These are phyloP conservation scores for Phytophthora europaea DNA, from an alignment of 352 stramenopile genomes.

Conservation along the genomic window DNA sequence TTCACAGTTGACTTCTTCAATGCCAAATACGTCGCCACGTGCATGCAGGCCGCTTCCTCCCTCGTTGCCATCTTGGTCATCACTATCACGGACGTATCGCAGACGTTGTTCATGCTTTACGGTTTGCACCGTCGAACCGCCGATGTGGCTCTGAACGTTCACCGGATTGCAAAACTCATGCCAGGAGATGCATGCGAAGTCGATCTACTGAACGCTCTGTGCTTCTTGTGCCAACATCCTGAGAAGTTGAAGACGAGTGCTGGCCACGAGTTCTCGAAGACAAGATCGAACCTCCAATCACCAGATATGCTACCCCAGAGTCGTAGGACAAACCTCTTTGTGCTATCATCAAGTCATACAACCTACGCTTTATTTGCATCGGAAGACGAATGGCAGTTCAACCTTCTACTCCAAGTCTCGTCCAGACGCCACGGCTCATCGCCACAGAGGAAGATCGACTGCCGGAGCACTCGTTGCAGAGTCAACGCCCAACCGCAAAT, in stretches of 20 bases:
- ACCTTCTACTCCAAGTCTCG: background rate
- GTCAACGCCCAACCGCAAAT: background rate
- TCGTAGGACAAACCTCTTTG: too few relatives aligned
- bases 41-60: constrained; percentile 14
- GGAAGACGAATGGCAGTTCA: background rate
- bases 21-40: constrained; percentile 21
- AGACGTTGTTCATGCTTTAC: too few relatives aligned
- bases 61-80: too few relatives aligned
- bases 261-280: too few relatives aligned
- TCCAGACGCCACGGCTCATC: background rate
- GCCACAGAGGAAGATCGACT: background rate
- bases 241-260: background rate
- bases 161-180: too few relatives aligned
- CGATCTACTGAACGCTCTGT: background rate
- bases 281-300: too few relatives aligned
- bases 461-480: background rate
- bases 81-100: too few relatives aligned
- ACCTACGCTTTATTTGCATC: background rate
- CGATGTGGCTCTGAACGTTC: too few relatives aligned
- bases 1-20: constrained; percentile 37
- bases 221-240: background rate
- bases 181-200: background rate
- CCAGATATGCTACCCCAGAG: too few relatives aligned
- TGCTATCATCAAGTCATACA: background rate
- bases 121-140: too few relatives aligned